Evolutionary conservation across 805 yeast genomes (phyloP).

Genomic region (Trichomonascus vanleenenianus): DNA sequence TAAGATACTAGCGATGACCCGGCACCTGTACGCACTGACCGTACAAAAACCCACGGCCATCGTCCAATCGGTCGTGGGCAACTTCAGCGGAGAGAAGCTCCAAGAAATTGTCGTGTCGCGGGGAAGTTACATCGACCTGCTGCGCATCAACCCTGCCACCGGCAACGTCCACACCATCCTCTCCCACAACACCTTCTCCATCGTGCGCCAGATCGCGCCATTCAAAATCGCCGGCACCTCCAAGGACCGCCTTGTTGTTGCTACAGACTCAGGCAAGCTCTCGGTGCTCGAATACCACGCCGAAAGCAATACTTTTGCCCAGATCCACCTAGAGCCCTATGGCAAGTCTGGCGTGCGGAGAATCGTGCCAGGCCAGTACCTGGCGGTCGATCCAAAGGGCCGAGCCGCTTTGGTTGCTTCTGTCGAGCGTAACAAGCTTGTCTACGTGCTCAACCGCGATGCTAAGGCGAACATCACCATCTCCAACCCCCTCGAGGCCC

Average conservation of each 20-base stretch:
- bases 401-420: slow-evolving; percentile 67
- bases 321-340: slow-evolving; percentile 52
- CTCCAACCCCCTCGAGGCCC: slow-evolving; percentile 70
- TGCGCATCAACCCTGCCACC: slow-evolving; percentile 43
- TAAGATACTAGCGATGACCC: neutral
- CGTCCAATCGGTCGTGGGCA: slow-evolving; percentile 54
- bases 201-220: slow-evolving; percentile 44
- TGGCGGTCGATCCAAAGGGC: slow-evolving; percentile 62
- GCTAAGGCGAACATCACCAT: slow-evolving; percentile 40
- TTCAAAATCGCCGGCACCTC: slow-evolving; percentile 47
- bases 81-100: slow-evolving; percentile 48
- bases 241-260: slow-evolving; percentile 52
- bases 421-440: slow-evolving; percentile 64
- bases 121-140: slow-evolving; percentile 46
- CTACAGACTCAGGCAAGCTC: slow-evolving; percentile 76
- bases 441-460: slow-evolving; percentile 53
- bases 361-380: slow-evolving; percentile 63
- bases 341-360: slow-evolving; percentile 71
- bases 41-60: slow-evolving; percentile 53
- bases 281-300: slow-evolving; percentile 42
- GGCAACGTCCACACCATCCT: slow-evolving; percentile 45
- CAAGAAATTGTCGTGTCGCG: slow-evolving; percentile 60
- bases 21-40: slow-evolving; percentile 57
- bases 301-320: slow-evolving; percentile 32
- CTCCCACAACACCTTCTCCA: slow-evolving; percentile 47